phyloP scores from a whole-genome alignment of 2,329 filamentous ascomycete species.

The Fusarium chaquense region DNA sequence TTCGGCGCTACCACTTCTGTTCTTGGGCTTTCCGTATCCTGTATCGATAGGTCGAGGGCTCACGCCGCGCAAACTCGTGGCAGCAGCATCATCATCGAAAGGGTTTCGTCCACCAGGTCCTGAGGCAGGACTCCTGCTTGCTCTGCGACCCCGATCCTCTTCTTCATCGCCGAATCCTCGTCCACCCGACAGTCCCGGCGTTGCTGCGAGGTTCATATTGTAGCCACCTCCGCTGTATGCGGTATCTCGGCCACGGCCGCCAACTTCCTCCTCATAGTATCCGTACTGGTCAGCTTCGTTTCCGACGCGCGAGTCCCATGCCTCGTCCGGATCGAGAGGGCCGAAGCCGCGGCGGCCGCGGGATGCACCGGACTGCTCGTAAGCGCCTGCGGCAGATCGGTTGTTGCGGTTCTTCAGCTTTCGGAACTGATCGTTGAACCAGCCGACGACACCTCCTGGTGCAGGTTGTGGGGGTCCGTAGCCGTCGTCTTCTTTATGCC shows the following conservation, averaged over 20 bases:
- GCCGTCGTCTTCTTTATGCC: constrained; percentile 63
- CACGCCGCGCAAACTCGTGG: constrained; percentile 75
- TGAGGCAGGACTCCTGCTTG: constrained; percentile 58
- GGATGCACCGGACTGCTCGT: constrained; percentile 69
- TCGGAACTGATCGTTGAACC: constrained; percentile 76
- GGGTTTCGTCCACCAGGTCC: constrained; percentile 65
- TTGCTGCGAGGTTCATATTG: constrained; percentile 62
- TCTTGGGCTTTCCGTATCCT: constrained; percentile 49
- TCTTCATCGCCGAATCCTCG: constrained; percentile 45
- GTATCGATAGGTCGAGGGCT: constrained; percentile 80
- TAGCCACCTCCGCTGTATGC: constrained; percentile 57
- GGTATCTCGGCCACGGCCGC: constrained; percentile 51
- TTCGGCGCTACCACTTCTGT: constrained; percentile 53
- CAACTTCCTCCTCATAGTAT: constrained; percentile 75
- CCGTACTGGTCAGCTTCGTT: constrained; percentile 76
- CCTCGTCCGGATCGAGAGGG: constrained; percentile 82
- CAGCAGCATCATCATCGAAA: constrained; percentile 77
- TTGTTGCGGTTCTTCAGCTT: constrained; percentile 74
- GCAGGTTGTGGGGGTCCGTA: constrained; percentile 67
- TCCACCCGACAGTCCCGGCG: constrained; percentile 48
- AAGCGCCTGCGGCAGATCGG: constrained; percentile 76
- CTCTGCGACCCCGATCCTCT: constrained; percentile 57
- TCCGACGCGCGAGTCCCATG: constrained; percentile 85
- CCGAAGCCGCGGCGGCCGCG: constrained; percentile 70
- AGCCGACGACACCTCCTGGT: constrained; percentile 74